Base-by-base conservation (phyloP, 2,329 filamentous ascomycete species). In the Botrytis cinerea region DNA sequence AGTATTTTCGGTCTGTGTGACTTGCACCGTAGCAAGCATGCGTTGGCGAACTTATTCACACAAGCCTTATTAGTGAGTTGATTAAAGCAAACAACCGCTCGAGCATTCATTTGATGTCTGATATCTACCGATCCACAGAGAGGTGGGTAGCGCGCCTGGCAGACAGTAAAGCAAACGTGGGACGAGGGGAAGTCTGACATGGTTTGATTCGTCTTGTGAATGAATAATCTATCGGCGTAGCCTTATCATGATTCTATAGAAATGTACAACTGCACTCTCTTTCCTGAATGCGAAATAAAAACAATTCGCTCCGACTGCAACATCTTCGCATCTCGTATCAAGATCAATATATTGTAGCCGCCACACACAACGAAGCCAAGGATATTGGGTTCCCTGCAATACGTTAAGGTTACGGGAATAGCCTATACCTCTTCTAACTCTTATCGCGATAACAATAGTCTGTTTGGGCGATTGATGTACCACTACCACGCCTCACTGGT, bases 361-460 rank as follows among this genome's bases (percentile, higher is more conserved):
- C 25, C 46, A 54, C 46, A 28, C 35, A 40, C 46, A 28, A 54
- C 32, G 35, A 68, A 43, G 46, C 46, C 16, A 28, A 68, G 63
- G 45, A 51, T 40, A n/a, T 51, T 51, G 8, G 9, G n/a, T 51
- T 16, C 64, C 64, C 46, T 68, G 64, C 18, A 40, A 14, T 3
- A 54, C 40, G 32, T 32, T 43, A 51, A 45, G 66, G 25, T 57
- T 57, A 32, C 25, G 48, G 35, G 12, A 69, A 69, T 48, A 57
- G 48, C 48, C 66, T 38, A 68, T 32, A 32, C 38, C 38, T 57
- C 25, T 54, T 25, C 9, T 45, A 43, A 20, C 48, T 57, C 66
- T 69, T 69, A 69, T 69, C 66, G 66, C 66, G 66, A 69, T 69
- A 69, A 69, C 66, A 68, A 25, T 51, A 20, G 25, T 40, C 18